Evolutionary conservation across 768 basidiomycete genomes (phyloP).

Genomic region (Hortiboletus campestris): DNA sequence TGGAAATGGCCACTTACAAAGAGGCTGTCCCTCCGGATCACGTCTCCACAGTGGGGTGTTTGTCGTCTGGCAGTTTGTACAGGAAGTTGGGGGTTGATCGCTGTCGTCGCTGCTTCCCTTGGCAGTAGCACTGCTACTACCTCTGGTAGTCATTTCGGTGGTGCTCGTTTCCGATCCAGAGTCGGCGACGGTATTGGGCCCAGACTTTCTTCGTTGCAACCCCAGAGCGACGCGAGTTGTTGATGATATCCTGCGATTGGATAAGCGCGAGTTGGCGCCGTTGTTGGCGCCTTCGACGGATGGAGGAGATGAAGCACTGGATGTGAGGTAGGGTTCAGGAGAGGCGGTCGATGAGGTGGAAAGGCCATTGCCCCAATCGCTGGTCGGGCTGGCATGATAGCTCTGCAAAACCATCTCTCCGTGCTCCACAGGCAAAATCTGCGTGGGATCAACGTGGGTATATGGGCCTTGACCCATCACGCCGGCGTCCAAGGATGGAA

Average conservation of each 20-base stretch:
- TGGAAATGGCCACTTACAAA: slow-evolving; percentile 55
- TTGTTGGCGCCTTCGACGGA: slow-evolving; percentile 51
- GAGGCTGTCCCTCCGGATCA: slow-evolving; percentile 88
- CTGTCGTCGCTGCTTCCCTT: slow-evolving; percentile 59
- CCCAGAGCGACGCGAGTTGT: slow-evolving; percentile 62
- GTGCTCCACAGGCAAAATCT: slow-evolving; percentile 59
- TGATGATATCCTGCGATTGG: slow-evolving; percentile 60
- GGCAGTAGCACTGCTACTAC: slow-evolving; percentile 28
- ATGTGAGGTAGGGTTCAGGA: slow-evolving; percentile 70
- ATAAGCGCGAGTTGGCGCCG: slow-evolving; percentile 27
- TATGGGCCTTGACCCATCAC: slow-evolving; percentile 49
- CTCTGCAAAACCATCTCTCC: slow-evolving; percentile 42
- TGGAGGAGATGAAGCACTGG: slow-evolving; percentile 72
- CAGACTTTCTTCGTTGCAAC: slow-evolving; percentile 51
- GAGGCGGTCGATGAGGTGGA: slow-evolving; percentile 65
- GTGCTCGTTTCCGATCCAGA: slow-evolving; percentile 63
- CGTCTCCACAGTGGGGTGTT: slow-evolving; percentile 93
- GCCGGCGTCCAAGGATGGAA: slow-evolving; percentile 49
- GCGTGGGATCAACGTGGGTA: slow-evolving; percentile 91
- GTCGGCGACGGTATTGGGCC: slow-evolving; percentile 25
- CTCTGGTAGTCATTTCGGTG: slow-evolving; percentile 50
- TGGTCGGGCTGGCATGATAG: slow-evolving; percentile 76
- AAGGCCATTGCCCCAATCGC: slow-evolving; percentile 76
- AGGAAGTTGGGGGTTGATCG: slow-evolving; percentile 75
- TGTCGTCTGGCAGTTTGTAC: slow-evolving; percentile 94